These are phyloP conservation scores for Pythium volutum DNA, from an alignment of 352 stramenopile genomes.

Conservation along the genomic window DNA sequence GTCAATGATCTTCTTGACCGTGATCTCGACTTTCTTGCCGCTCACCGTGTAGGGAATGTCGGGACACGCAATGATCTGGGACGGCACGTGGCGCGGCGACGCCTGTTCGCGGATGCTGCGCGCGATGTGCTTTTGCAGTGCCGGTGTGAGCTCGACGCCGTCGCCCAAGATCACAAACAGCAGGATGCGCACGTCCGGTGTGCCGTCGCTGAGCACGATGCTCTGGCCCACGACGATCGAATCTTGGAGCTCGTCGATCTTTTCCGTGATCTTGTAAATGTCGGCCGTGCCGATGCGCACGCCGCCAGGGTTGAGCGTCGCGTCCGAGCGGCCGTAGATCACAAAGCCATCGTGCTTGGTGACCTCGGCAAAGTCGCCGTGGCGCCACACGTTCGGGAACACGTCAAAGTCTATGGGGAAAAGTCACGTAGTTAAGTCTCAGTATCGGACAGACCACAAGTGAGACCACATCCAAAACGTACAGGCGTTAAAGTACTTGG, in stretches of 20 bases:
- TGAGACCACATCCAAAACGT: constrained; percentile 24
- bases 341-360: constrained; percentile 59
- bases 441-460: constrained; percentile 19
- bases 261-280: constrained; percentile 79
- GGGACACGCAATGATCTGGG: constrained; percentile 54
- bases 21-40: constrained; percentile 81
- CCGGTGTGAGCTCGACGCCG: constrained; percentile 35
- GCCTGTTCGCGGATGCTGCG: constrained; percentile 54
- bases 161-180: constrained; percentile 64
- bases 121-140: constrained; percentile 54
- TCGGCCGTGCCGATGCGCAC: constrained; percentile 76
- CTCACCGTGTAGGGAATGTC: constrained; percentile 78
- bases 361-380: constrained; percentile 80
- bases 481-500: constrained; percentile 78
- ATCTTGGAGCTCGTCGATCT: constrained; percentile 57
- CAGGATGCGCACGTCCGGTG: constrained; percentile 69
- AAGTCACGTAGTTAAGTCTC: no score
- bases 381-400: constrained; percentile 72
- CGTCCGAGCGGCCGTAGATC: constrained; percentile 76
- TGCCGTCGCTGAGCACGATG: constrained; percentile 57
- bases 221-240: constrained; percentile 72
- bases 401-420: constrained; percentile 64
- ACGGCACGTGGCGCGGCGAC: constrained; percentile 67
- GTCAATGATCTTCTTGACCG: constrained; percentile 76
- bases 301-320: constrained; percentile 74